These are phyloP conservation scores for Kregervanrija fluxuum DNA, from an alignment of 805 yeast genomes.

Conservation along the genomic window DNA sequence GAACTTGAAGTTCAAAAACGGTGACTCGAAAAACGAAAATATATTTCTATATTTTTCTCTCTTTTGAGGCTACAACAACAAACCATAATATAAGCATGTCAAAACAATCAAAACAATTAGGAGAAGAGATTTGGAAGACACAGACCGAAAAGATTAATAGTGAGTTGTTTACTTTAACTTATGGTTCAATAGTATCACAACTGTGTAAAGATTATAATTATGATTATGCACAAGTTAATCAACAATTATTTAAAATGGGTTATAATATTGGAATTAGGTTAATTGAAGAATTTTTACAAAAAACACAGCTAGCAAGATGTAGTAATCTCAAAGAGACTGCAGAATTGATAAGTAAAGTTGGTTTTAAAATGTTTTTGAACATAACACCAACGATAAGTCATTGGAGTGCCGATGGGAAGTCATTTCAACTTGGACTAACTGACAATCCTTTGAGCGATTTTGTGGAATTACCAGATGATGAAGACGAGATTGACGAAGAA, in stretches of 20 bases:
- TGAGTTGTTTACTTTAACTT: slow-evolving; percentile 89
- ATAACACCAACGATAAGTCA: slow-evolving; percentile 59
- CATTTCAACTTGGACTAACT: slow-evolving; percentile 62
- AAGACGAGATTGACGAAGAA: slow-evolving; percentile 1
- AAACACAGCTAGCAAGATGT: slow-evolving; percentile 82
- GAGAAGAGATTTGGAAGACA: slow-evolving; percentile 91
- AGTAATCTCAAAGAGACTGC: slow-evolving; percentile 75
- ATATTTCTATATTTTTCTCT: not conserved
- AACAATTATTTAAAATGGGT: slow-evolving; percentile 87
- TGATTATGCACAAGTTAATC: slow-evolving; percentile 73
- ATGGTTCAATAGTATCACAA: slow-evolving; percentile 90
- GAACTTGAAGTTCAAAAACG: not conserved
- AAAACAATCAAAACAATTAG: slow-evolving; percentile 29
- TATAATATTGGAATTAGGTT: slow-evolving; percentile 86
- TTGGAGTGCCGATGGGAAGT: slow-evolving; percentile 71
- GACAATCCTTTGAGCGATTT: slow-evolving; percentile 94
- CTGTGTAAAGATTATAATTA: slow-evolving; percentile 74
- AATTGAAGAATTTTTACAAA: slow-evolving; percentile 88
- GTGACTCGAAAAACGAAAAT: not conserved
- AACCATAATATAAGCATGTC: slow-evolving; percentile 1
- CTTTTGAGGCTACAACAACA: not conserved
- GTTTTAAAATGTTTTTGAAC: slow-evolving; percentile 84
- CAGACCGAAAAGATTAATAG: slow-evolving; percentile 84
- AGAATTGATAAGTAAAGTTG: slow-evolving; percentile 77
- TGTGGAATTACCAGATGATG: slow-evolving; percentile 84